A percentile compares a stretch with the other conserved stretches of the same genome.
Conservation (phyloP, 345 rosid species). For the Tarenaya hassleriana region DNA sequence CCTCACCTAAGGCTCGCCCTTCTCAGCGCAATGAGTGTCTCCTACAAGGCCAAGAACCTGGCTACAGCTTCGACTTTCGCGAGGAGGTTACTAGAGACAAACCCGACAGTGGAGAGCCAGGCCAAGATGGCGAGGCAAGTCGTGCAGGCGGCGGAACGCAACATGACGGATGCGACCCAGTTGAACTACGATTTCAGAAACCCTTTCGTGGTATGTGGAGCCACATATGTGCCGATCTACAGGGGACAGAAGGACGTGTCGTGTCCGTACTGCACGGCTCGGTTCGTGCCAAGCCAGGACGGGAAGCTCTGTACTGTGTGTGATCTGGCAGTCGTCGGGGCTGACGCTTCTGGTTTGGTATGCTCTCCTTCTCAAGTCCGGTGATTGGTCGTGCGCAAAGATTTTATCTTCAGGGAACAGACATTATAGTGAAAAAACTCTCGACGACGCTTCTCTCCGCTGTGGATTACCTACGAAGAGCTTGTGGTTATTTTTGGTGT, state of each 20-base stretch:
- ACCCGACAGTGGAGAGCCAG: conserved; percentile 68
- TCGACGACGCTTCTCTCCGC: no score
- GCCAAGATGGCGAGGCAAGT: conserved; percentile 77
- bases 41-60: conserved; percentile 74
- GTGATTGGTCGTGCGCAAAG: conserved; percentile 32
- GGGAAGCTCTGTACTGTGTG: conserved; percentile 71
- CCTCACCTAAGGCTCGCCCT: conserved; percentile 82
- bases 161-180: conserved; percentile 53
- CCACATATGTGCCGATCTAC: conserved; percentile 88
- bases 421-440: no score
- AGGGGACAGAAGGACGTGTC: conserved; percentile 80
- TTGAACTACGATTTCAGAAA: conserved; percentile 90
- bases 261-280: conserved; percentile 79
- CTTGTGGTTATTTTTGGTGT: no score
- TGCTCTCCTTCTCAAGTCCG: conserved; percentile 86
- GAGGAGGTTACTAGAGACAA: conserved; percentile 68
- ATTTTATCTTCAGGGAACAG: no score
- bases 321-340: conserved; percentile 76
- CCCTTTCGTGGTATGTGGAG: conserved; percentile 85
- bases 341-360: conserved; percentile 88
- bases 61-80: conserved; percentile 83
- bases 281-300: conserved; percentile 70
- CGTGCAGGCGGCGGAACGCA: conserved; percentile 75
- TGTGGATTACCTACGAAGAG: no score
- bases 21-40: conserved; percentile 64